A percentile compares a stretch with the other conserved stretches of the same genome.
These are phyloP conservation scores for Closterium sp. DNA, from an alignment of 139 green algal genomes.

Conservation along the genomic window DNA sequence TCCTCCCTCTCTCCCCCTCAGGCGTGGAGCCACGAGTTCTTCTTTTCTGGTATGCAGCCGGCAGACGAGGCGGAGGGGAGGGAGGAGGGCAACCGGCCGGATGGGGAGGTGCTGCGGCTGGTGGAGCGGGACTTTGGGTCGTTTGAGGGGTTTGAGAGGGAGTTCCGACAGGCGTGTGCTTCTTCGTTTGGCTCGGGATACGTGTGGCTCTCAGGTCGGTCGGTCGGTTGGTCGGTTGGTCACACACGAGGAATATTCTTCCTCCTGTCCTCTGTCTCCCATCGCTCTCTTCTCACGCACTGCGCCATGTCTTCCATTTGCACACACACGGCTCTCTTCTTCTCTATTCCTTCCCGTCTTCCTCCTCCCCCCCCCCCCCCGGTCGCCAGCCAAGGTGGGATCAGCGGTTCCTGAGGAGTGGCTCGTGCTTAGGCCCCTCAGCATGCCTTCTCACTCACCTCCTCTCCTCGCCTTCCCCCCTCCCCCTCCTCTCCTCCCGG, in stretches of 20 bases:
- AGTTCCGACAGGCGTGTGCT: constrained; percentile 80
- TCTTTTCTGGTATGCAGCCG: constrained; percentile 88
- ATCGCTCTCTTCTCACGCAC: too few relatives aligned
- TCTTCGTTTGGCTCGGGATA: constrained; percentile 93
- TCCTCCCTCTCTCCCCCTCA: constrained; percentile 44
- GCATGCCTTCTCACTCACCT: not conserved
- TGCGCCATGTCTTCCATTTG: too few relatives aligned
- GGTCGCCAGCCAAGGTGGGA: too few relatives aligned
- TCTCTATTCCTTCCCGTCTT: too few relatives aligned
- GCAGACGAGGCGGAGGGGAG: constrained; percentile 23
- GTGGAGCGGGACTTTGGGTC: constrained; percentile 86
- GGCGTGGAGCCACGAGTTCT: constrained; percentile 94
- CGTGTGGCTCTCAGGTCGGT: constrained; percentile 78
- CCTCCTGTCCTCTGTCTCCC: too few relatives aligned
- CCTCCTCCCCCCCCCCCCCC: too few relatives aligned
- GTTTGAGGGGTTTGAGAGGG: constrained; percentile 80
- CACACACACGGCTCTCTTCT: too few relatives aligned
- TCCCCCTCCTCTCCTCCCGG: not conserved
- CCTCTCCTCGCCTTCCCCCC: not conserved
- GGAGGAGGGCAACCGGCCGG: constrained; percentile 56
- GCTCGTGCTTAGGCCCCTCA: too few relatives aligned
- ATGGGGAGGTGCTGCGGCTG: constrained; percentile 67
- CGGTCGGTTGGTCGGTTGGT: too few relatives aligned
- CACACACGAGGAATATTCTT: too few relatives aligned
- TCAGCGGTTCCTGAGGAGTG: too few relatives aligned